These are phyloP conservation scores for Borealophlyctis nickersoniae DNA, from an alignment of 192 early-diverging fungal species.

Conservation along the genomic window DNA sequence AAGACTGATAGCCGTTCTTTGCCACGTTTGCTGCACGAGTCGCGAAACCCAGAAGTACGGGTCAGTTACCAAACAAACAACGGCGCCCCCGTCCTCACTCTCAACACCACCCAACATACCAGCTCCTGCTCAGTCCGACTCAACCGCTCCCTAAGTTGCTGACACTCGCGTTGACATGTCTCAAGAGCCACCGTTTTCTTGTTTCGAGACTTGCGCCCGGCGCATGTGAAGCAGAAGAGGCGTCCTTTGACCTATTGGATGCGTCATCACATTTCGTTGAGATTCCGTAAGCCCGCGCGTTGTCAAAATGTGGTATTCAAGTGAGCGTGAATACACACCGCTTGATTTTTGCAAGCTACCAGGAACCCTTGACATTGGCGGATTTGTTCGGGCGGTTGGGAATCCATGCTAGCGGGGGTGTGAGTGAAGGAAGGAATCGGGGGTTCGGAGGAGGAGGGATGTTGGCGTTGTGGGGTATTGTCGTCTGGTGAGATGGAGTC, in stretches of 20 bases:
- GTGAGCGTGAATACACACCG: too few relatives aligned
- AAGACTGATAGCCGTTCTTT: background rate
- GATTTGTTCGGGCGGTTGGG: conserved; percentile 8
- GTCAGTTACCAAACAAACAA: too few relatives aligned
- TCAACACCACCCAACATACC: conserved; percentile 8
- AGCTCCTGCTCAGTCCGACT: conserved; percentile 8
- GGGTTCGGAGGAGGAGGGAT: too few relatives aligned
- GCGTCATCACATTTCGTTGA: too few relatives aligned
- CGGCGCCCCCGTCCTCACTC: too few relatives aligned
- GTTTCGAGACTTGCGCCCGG: conserved; percentile 24
- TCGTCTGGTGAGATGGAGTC: background rate
- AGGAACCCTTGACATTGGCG: conserved; percentile 20
- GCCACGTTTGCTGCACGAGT: background rate
- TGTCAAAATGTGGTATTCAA: too few relatives aligned
- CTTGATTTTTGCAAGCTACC: conserved; percentile 22
- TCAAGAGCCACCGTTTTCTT: conserved; percentile 25
- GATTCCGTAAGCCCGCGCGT: too few relatives aligned
- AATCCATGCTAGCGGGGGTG: conserved; percentile 15
- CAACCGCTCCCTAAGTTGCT: background rate
- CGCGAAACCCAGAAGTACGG: too few relatives aligned
- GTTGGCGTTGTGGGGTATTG: background rate
- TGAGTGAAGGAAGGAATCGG: too few relatives aligned
- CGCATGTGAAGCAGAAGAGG: conserved; percentile 28
- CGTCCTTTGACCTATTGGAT: too few relatives aligned
- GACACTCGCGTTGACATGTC: conserved; percentile 13